Evolutionary conservation across 345 rosid species (phyloP), one percentile per base, ranked within the genome.

Genomic region (Moringa oleifera): DNA sequence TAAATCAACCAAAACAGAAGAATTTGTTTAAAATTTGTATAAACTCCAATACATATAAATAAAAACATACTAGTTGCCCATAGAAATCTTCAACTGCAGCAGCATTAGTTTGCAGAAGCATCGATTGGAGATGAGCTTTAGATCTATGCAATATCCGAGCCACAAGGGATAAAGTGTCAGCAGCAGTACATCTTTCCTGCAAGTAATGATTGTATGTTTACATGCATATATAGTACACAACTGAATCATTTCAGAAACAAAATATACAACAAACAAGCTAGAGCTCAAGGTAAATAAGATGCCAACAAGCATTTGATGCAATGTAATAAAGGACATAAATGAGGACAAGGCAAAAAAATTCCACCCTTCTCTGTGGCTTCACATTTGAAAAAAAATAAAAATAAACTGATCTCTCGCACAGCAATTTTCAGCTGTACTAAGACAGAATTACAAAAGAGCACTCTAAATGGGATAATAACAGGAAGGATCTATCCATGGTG

Each of bases 141-240:
- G 99, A 91, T 76, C 83, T 91, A 68, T 87, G 83, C 79, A 95
- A 73, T 61, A 85, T 73, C 71, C 80, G 95, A 76, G 95, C 90
- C 66, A 91, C 97, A 71, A 95, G 87, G 64, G 88, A 78, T 57
- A 84, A 11, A 19, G 85, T 83, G 63, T 95, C 93, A 33, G 88
- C 96, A 58, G 75, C 99, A 9, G 87, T 80, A 77, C 99, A 95
- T 75, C 99, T 87, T 82, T 95, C 99, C 99, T 95, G 88, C 75
- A 78, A 79, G 68, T 23, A 65, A 79, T 62, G 20, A 63, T 59
- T 67, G 54, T 45, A 64, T 70, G 50, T 67, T 53, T 67, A 47
- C 23, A 25, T 31, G 20, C 51, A 19, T 1, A 50, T 49, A 25
- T 20, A 21, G 9, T 22, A 18, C 6, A 51, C 22, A 20, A 51